Evolutionary conservation across 768 basidiomycete species (phyloP).

Genomic region (Termitomyces sp.): DNA sequence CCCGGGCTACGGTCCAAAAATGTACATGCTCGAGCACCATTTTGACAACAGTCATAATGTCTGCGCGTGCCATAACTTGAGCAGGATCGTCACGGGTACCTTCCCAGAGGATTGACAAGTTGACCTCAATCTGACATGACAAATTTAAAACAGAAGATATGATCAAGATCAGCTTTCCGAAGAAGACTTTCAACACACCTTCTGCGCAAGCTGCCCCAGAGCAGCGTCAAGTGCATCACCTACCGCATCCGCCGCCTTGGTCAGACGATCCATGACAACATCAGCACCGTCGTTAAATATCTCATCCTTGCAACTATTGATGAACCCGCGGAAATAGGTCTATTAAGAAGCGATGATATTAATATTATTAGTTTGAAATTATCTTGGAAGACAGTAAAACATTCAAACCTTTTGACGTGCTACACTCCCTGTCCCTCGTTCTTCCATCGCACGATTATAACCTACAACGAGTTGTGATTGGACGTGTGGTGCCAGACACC

Average conservation of each 20-base stretch:
- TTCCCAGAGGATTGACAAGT: constrained; percentile 59
- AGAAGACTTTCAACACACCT: constrained; percentile 30
- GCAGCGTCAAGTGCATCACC: constrained; percentile 44
- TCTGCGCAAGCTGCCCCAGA: constrained; percentile 49
- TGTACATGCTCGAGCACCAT: constrained; percentile 40
- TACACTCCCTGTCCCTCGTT: constrained; percentile 53
- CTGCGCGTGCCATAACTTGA: constrained; percentile 37
- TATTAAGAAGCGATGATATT: too few relatives aligned
- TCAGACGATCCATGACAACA: constrained; percentile 43
- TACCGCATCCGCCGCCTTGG: constrained; percentile 43
- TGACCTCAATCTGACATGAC: constrained; percentile 49
- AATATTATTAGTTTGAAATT: too few relatives aligned
- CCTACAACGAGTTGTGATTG: constrained; percentile 46
- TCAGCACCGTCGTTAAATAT: constrained; percentile 54
- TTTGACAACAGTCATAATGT: constrained; percentile 33
- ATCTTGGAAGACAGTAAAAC: too few relatives aligned
- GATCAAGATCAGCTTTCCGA: constrained; percentile 11
- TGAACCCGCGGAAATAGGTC: constrained; percentile 45
- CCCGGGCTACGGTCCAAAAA: constrained; percentile 41
- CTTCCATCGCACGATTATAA: constrained; percentile 51
- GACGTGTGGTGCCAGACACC: constrained; percentile 54
- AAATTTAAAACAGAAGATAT: neutral
- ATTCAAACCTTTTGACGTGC: constrained; percentile 57
- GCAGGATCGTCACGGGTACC: constrained; percentile 43
- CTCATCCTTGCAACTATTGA: constrained; percentile 40